phyloP scores from a whole-genome alignment of 2,329 filamentous ascomycete genomes.

The Stemphylium vesicarium region DNA sequence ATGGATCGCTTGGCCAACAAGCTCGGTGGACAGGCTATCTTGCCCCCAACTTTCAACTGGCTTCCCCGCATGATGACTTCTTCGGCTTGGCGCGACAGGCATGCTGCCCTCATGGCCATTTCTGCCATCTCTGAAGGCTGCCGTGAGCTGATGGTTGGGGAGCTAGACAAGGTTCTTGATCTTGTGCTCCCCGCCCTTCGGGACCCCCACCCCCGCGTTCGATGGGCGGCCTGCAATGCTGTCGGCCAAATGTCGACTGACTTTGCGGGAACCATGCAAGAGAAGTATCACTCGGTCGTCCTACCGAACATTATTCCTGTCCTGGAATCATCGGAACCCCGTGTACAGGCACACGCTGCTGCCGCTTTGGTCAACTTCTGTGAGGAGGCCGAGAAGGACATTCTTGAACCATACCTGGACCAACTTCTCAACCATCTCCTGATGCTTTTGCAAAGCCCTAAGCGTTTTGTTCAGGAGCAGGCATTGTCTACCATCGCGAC shows the following conservation, averaged over 20 bases:
- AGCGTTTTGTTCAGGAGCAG: constrained; percentile 97
- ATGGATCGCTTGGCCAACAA: constrained; percentile 99
- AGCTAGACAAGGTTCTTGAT: constrained; percentile 91
- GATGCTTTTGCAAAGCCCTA: constrained; percentile 85
- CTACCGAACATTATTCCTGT: constrained; percentile 92
- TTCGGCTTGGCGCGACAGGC: constrained; percentile 89
- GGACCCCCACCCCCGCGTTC: constrained; percentile 89
- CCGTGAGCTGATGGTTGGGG: constrained; percentile 91
- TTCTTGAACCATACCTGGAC: constrained; percentile 91
- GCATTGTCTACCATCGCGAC: constrained; percentile 97
- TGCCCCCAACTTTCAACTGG: constrained; percentile 95
- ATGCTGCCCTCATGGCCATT: constrained; percentile 97
- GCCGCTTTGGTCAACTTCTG: constrained; percentile 99
- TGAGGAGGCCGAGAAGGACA: constrained; percentile 92
- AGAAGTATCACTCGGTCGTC: constrained; percentile 87
- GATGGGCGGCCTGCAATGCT: constrained; percentile 97
- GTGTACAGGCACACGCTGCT: constrained; percentile 95
- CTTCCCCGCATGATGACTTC: constrained; percentile 97
- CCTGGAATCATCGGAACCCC: constrained; percentile 84
- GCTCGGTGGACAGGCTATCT: constrained; percentile 88
- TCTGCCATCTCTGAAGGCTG: constrained; percentile 98
- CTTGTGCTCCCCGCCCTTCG: constrained; percentile 91
- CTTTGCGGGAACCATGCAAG: constrained; percentile 97
- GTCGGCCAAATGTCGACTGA: constrained; percentile 99
- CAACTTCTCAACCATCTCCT: constrained; percentile 84